These are phyloP conservation scores for Tuber magnatum DNA, from an alignment of 495 filamentous ascomycete genomes.

Conservation along the genomic window DNA sequence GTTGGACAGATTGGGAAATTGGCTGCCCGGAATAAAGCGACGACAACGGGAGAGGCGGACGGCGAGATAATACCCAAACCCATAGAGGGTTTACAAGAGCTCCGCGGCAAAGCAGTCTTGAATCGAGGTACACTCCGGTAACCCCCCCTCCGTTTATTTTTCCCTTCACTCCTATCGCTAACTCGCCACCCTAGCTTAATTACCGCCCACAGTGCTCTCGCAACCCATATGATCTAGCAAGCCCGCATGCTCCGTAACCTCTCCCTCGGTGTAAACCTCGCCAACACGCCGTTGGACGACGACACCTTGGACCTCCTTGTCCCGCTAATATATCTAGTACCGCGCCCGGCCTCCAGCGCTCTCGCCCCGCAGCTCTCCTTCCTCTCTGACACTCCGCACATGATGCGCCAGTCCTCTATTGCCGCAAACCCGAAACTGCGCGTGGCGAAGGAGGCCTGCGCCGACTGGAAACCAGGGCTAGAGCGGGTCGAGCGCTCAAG, in stretches of 20 bases:
- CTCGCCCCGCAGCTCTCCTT: constrained; percentile 72
- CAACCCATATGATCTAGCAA: constrained; percentile 77
- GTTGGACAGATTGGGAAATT: constrained; percentile 40
- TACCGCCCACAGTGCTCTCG: constrained; percentile 77
- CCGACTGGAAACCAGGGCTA: constrained; percentile 72
- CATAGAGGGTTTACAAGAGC: constrained; percentile 65
- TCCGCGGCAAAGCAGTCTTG: constrained; percentile 64
- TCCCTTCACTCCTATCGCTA: constrained; percentile 10
- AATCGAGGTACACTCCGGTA: constrained; percentile 35
- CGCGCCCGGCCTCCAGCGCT: constrained; percentile 44
- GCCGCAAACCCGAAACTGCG: constrained; percentile 68
- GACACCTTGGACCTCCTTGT: constrained; percentile 51
- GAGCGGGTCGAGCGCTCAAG: constrained; percentile 73
- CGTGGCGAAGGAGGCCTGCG: constrained; percentile 69
- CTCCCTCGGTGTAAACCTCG: constrained; percentile 49
- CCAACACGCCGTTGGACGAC: constrained; percentile 49
- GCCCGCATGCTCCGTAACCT: constrained; percentile 65
- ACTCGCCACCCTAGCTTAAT: constrained; percentile 57
- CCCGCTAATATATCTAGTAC: constrained; percentile 50
- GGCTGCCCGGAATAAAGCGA: constrained; percentile 25
- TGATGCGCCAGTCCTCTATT: constrained; percentile 78
- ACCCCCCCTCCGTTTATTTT: constrained; percentile 4
- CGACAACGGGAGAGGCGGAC: constrained; percentile 27
- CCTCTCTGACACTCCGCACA: constrained; percentile 86
- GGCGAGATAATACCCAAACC: constrained; percentile 43